Evolutionary conservation across 805 yeast species (phyloP).

Genomic region (Cephaloascus fragrans): DNA sequence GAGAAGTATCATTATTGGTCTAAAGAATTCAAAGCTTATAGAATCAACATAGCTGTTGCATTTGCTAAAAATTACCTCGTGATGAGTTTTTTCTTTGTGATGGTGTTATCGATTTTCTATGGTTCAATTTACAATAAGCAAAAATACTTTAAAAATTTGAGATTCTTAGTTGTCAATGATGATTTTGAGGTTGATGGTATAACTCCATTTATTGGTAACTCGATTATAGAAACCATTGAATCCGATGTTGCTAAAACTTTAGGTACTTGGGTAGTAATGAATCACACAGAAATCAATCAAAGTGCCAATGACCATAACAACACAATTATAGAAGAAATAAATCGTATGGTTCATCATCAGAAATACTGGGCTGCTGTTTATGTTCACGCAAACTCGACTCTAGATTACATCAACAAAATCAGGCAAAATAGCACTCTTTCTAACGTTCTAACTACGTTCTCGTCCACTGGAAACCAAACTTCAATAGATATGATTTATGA

Average conservation of each 20-base stretch:
- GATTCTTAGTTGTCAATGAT: conserved; percentile 16
- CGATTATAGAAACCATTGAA: conserved; percentile 12
- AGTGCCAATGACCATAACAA: conserved; percentile 11
- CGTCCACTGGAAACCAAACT: conserved; percentile 6
- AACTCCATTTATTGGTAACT: conserved; percentile 15
- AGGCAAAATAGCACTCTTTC: conserved; percentile 1
- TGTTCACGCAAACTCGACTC: conserved; percentile 18
- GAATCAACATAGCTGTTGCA: conserved; percentile 12
- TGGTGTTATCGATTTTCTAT: conserved; percentile 20
- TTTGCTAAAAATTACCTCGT: conserved; percentile 15
- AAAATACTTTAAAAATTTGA: conserved; percentile 11
- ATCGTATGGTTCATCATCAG: conserved; percentile 19
- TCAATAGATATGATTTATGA: conserved; percentile 18
- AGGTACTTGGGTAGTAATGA: conserved; percentile 17
- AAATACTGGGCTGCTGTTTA: conserved; percentile 19
- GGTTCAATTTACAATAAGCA: conserved; percentile 17
- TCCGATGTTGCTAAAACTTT: conserved; percentile 10
- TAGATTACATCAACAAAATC: conserved; percentile 7
- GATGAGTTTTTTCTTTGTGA: conserved; percentile 11
- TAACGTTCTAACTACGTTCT: conserved; percentile 8
- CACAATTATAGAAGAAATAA: conserved; percentile 16
- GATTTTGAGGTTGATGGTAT: conserved; percentile 12
- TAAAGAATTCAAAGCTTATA: conserved; percentile 13
- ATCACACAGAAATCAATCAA: conserved; percentile 7
- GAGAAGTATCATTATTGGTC: conserved; percentile 13